These are phyloP conservation scores for Gossypium stocksii DNA, from an alignment of 345 rosid genomes.

Conservation along the genomic window DNA sequence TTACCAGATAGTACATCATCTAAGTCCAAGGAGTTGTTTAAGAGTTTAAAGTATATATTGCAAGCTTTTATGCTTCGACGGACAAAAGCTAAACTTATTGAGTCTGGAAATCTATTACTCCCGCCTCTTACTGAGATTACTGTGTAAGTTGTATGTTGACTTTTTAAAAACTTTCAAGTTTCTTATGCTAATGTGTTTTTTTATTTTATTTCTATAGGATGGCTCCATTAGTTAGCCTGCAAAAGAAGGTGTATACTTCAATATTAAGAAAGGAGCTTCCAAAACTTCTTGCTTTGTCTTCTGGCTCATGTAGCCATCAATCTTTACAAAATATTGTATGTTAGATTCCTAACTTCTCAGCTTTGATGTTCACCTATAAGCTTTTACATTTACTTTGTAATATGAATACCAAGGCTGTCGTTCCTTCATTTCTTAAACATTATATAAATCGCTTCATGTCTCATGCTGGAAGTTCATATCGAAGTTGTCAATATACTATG, in stretches of 20 bases:
- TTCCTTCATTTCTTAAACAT: not conserved
- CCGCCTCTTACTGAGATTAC: slow-evolving; percentile 87
- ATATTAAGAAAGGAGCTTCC: slow-evolving; percentile 88
- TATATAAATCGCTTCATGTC: not conserved
- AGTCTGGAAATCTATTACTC: slow-evolving; percentile 61
- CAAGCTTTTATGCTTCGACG: slow-evolving; percentile 86
- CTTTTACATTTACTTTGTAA: not conserved
- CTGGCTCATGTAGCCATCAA: slow-evolving; percentile 54
- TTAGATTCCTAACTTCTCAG: slow-evolving; percentile 13
- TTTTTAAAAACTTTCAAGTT: not conserved
- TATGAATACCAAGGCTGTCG: not conserved
- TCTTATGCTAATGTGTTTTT: slow-evolving; percentile 11
- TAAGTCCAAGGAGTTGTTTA: slow-evolving; percentile 39
- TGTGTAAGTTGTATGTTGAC: slow-evolving; percentile 41
- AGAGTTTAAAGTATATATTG: slow-evolving; percentile 49
- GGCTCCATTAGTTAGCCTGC: slow-evolving; percentile 71
- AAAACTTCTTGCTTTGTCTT: slow-evolving; percentile 64
- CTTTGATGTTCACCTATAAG: not conserved
- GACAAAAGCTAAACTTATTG: slow-evolving; percentile 67
- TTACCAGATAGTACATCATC: slow-evolving; percentile 38
- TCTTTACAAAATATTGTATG: slow-evolving; percentile 83
- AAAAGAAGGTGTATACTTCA: slow-evolving; percentile 70
- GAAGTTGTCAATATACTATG: not conserved
- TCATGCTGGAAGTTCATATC: not conserved
- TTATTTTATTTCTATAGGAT: slow-evolving; percentile 39